phyloP scores from a whole-genome alignment of 2,329 filamentous ascomycete genomes.

The Ophiostoma sp. region DNA sequence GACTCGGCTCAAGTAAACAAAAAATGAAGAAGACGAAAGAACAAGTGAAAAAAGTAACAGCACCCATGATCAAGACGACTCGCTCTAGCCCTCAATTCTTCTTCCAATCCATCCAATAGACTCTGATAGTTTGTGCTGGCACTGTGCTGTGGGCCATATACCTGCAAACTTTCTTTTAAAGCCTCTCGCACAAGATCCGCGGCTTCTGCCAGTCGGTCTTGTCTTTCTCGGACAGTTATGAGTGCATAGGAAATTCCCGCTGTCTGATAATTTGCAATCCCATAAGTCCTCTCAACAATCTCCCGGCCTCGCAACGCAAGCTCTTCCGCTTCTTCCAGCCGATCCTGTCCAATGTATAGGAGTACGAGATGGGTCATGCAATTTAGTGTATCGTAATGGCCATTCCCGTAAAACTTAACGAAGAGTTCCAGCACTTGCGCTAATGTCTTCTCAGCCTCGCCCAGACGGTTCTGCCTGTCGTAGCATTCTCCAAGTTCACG shows the following conservation, averaged over 20 bases:
- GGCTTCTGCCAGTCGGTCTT: not conserved
- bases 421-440: not conserved
- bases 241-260: not conserved
- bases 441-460: not conserved
- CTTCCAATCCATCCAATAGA: not conserved
- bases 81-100: not conserved
- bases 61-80: not conserved
- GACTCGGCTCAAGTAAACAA: not conserved
- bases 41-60: not conserved
- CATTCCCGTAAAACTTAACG: not conserved
- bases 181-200: not conserved
- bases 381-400: not conserved
- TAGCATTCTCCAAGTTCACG: not conserved
- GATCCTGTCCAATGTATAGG: not conserved
- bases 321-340: not conserved
- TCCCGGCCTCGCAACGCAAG: not conserved
- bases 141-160: not conserved
- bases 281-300: not conserved
- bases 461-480: not conserved
- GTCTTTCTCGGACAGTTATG: not conserved
- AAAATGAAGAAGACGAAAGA: not conserved
- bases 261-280: not conserved
- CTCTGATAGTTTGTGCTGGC: accelerated
- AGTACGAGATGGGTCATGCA: not conserved
- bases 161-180: not conserved